Evolutionary conservation across 805 yeast genomes (phyloP).

Genomic region (Candida nanaspora): DNA sequence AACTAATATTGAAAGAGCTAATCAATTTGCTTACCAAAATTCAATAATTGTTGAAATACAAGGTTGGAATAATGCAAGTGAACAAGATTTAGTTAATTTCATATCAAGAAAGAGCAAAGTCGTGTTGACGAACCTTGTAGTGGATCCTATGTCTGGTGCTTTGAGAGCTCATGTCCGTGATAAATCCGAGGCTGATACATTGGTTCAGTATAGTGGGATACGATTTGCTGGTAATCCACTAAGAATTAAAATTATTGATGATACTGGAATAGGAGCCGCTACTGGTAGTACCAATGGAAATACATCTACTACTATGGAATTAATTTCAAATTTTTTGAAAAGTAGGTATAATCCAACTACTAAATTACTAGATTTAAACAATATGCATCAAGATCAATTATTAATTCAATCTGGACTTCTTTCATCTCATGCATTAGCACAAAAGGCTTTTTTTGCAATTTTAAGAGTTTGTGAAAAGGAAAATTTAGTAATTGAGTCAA

Average conservation of each 20-base stretch:
- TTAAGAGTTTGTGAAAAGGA: slow-evolving; percentile 67
- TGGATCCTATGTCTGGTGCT: slow-evolving; percentile 42
- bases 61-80: slow-evolving; percentile 79
- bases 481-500: slow-evolving; percentile 52
- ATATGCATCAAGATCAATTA: slow-evolving; percentile 54
- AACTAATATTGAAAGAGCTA: slow-evolving; percentile 13
- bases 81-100: slow-evolving; percentile 62
- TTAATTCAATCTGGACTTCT: slow-evolving; percentile 60
- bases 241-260: slow-evolving; percentile 36
- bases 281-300: slow-evolving; percentile 9
- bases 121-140: slow-evolving; percentile 41
- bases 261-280: slow-evolving; percentile 10
- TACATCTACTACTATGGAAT: slow-evolving; percentile 52
- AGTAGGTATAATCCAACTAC: slow-evolving; percentile 59
- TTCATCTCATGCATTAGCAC: slow-evolving; percentile 30
- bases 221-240: slow-evolving; percentile 71
- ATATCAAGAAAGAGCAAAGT: slow-evolving; percentile 60
- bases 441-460: slow-evolving; percentile 86
- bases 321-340: slow-evolving; percentile 52
- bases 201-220: slow-evolving; percentile 65
- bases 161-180: slow-evolving; percentile 53
- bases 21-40: slow-evolving; percentile 20
- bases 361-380: slow-evolving; percentile 63
- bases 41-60: slow-evolving; percentile 49
- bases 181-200: slow-evolving; percentile 48